Conservation (phyloP, 2,329 filamentous ascomycete genomes). For the Paraphaeosphaeria sporulosa region DNA sequence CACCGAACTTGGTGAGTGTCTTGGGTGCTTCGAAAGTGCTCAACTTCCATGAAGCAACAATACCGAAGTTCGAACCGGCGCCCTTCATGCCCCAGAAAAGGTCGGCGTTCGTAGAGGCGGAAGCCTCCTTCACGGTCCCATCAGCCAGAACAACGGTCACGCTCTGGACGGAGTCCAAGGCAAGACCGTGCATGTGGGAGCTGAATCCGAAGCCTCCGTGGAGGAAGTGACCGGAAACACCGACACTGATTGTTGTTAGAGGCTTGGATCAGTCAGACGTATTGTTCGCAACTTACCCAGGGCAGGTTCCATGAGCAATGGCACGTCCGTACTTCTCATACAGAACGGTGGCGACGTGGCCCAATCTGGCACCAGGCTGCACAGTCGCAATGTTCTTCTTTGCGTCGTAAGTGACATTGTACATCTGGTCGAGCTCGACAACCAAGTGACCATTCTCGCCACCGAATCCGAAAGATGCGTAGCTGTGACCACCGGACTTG, state of each 20-base stretch:
- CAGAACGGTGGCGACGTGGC: constrained; percentile 31
- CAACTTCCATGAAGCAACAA: constrained; percentile 35
- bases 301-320: constrained; percentile 57
- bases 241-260: constrained; percentile 18
- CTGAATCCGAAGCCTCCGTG: constrained; percentile 26
- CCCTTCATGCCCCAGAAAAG: constrained; percentile 49
- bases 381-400: constrained; percentile 49
- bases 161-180: constrained; percentile 18
- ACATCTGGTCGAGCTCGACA: constrained; percentile 53
- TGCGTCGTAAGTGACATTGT: constrained; percentile 48
- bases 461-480: constrained; percentile 56
- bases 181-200: constrained; percentile 23
- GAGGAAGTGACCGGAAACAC: constrained; percentile 21
- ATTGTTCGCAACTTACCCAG: constrained; percentile 46
- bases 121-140: constrained; percentile 38
- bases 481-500: constrained; percentile 68
- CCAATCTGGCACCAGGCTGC: constrained; percentile 55
- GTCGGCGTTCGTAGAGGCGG: constrained; percentile 33
- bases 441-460: constrained; percentile 54
- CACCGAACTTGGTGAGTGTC: constrained; percentile 16
- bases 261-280: background rate
- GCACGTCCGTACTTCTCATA: constrained; percentile 34
- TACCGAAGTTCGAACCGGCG: constrained; percentile 45
- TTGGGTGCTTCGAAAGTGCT: constrained; percentile 21
- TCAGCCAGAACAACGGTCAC: constrained; percentile 34